Conservation (phyloP, 140 eudicot species). For the Ambrosia hybrid region DNA sequence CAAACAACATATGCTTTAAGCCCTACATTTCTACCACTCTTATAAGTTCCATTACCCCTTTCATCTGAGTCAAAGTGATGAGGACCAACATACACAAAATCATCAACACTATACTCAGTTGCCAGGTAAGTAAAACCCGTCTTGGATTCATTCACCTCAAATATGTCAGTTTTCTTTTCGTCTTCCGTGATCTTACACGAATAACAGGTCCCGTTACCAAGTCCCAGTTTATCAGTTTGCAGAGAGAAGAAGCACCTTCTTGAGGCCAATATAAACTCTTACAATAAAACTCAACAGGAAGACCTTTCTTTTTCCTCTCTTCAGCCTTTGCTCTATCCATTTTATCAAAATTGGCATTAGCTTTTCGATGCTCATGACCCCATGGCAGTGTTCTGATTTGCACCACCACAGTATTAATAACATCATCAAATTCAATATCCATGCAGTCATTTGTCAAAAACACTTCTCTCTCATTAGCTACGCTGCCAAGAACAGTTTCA, state of each 20-base stretch:
- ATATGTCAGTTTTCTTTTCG: constrained; percentile 36
- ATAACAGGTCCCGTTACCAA: constrained; percentile 68
- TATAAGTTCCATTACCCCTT: constrained; percentile 50
- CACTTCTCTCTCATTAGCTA: constrained; percentile 81
- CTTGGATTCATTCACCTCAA: constrained; percentile 46
- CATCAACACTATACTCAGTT: constrained; percentile 58
- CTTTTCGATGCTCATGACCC: constrained; percentile 80
- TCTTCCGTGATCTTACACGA: constrained; percentile 54
- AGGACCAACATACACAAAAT: constrained; percentile 78
- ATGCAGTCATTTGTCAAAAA: constrained; percentile 74
- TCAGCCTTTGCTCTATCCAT: constrained; percentile 71
- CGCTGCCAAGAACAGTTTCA: constrained; percentile 74
- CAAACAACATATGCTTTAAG: constrained; percentile 78
- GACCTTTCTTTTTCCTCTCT: constrained; percentile 70
- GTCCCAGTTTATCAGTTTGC: constrained; percentile 54
- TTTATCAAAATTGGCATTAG: constrained; percentile 61
- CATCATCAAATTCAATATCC: constrained; percentile 71
- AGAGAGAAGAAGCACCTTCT: constrained; percentile 78
- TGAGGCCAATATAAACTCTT: constrained; percentile 82
- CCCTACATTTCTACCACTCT: constrained; percentile 93
- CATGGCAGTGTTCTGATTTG: constrained; percentile 62
- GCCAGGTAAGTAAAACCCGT: constrained; percentile 55
- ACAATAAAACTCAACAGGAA: constrained; percentile 65
- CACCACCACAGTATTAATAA: constrained; percentile 41
- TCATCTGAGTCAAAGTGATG: constrained; percentile 55